Evolutionary conservation across 768 basidiomycete genomes (phyloP), one percentile per base, ranked within the genome.

Genomic region (Rhodocollybia butyracea): DNA sequence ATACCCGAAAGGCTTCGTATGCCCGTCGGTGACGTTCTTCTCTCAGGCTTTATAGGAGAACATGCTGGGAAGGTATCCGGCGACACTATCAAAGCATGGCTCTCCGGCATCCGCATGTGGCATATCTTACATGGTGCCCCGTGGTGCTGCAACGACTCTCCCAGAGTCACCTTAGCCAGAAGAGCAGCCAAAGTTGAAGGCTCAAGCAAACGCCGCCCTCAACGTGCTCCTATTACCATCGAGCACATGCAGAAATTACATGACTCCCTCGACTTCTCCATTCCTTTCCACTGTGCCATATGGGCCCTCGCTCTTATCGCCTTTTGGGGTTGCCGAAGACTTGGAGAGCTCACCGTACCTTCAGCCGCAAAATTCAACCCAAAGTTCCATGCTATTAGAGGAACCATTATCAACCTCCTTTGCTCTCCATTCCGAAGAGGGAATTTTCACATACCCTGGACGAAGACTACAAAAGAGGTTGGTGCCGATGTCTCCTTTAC

Each of bases 51-150:
- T 31, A 47, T 62, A 0, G 63, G 68, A 1, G 36, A 55, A 0
- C 47, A 46, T 1, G 59, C 64, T 0, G 65, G 69, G 0, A 21
- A 47, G 0, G 42, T 55, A 2, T 60, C 65, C 0, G 60, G 59
- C 0, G 60, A 17, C 21, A 69, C 70, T 0, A 61, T 75, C 22
- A 59, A 61, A 1, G 60, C 59, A 1, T 77, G 75, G 75, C 27
- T 77, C 1, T 64, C 71, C 0, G 70, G 71, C 1, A 26, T 77
- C 0, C 57, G 67, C 0, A 61, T 61, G 2, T 79, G 75, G 74
- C 76, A 79, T 48, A 32, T 65, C 1, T 3, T 68, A 8, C 62
- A 74, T 31, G 48, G 63, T 6, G 74, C 75, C 2, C 62, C 60
- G 0, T 78, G 76, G 77, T 17, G 58, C n/a, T n/a, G n/a, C 26